Base-by-base conservation (phyloP, 805 yeast species). In the Saturnispora gosingensis region DNA sequence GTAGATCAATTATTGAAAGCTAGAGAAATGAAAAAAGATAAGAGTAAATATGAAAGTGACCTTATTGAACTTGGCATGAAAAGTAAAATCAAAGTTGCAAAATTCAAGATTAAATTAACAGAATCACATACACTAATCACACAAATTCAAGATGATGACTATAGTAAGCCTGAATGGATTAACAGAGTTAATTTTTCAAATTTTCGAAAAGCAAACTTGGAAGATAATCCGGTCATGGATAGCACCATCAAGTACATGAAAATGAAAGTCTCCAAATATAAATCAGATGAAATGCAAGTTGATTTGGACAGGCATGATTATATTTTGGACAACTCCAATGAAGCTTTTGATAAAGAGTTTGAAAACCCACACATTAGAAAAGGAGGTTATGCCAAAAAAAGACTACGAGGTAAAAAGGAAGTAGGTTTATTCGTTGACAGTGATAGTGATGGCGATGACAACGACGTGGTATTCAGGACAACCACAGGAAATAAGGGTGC, bases 211-310 rank as follows among this genome's bases (percentile, higher is more conserved):
- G n/a, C 43, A 18, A 40, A 53, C 4, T 49, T 50, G 13, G 46
- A 50, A 5, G 43, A 48, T 34, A 59, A 59, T 47, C 57, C 60
- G 13, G 51, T 59, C 8, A 50, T 55, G 45, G 60, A 58, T 50
- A 56, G 59, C 34, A 54, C 60, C 2, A 52, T 58, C 3, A 51
- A 57, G 43, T 57, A 58, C 10, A 53, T 59, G 9, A 54, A 53
- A 24, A 45, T 59, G 48, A 56, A 52, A 34, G 53, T 45, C 32
- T 50, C 58, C 2, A 45, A 48, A n/a, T 57, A 59, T 45, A 47
- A 50, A 28, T 57, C 60, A 6, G 50, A 54, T 10, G 44, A 48
- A 13, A 5, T 48, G 7, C 55, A 54, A 48, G 36, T 34, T 16
- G 43, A 51, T 35, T 27, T 45, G 8, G 38, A 42, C 9, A 54